phyloP scores from a whole-genome alignment of 305 asterid genomes.

The Rubia occidens region DNA sequence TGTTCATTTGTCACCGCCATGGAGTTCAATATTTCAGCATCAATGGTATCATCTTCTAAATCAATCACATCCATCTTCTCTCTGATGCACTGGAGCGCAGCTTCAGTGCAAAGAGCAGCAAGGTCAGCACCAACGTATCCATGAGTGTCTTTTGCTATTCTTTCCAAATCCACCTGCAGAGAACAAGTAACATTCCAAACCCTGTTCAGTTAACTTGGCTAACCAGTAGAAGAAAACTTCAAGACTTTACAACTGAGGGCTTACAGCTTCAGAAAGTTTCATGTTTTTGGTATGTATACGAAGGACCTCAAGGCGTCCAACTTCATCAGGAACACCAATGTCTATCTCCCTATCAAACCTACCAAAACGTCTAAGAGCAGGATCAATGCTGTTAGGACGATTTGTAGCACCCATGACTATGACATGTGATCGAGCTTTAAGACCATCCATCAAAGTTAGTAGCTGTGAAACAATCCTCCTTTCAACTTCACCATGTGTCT shows the following conservation, averaged over 20 bases:
- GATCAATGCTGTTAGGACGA: constrained; percentile 78
- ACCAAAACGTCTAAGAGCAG: constrained; percentile 92
- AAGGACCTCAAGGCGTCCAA: constrained; percentile 84
- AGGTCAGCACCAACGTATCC: constrained; percentile 51
- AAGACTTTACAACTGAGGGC: constrained; percentile 8
- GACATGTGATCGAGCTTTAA: constrained; percentile 79
- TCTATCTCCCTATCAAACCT: constrained; percentile 85
- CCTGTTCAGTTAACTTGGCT: background rate
- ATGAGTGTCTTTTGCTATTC: constrained; percentile 37
- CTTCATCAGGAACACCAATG: constrained; percentile 89
- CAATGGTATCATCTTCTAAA: constrained; percentile 44
- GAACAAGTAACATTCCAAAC: background rate
- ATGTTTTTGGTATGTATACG: constrained; percentile 81
- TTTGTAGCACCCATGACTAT: constrained; percentile 83
- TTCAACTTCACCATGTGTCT: constrained; percentile 83
- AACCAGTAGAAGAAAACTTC: background rate
- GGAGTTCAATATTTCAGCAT: constrained; percentile 44
- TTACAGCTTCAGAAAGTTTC: constrained; percentile 80
- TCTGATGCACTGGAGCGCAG: constrained; percentile 49
- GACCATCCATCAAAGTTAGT: constrained; percentile 75
- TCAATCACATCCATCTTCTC: constrained; percentile 51
- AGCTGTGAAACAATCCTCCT: constrained; percentile 85
- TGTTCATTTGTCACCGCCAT: constrained; percentile 49
- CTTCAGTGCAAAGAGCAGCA: constrained; percentile 51
- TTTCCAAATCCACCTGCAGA: constrained; percentile 44